Conservation (phyloP, 2,329 filamentous ascomycete species). For the Dactylonectria estremocensis region DNA sequence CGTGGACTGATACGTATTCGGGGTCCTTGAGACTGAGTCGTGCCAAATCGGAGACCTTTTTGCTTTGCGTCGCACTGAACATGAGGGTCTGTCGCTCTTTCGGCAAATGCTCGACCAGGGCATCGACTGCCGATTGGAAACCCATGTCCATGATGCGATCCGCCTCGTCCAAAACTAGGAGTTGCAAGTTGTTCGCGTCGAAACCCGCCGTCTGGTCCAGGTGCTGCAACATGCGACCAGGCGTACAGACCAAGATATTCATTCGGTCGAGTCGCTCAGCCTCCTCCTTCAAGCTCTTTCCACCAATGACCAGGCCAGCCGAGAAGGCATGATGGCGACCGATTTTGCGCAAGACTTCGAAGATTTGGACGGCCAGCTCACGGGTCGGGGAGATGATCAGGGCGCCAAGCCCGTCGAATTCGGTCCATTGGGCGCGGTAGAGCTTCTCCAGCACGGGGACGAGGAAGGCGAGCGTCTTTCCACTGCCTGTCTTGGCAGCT, state of each 20-base stretch:
- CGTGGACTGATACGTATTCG: slow-evolving; percentile 95
- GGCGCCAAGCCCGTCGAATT: slow-evolving; percentile 91
- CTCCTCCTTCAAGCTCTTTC: slow-evolving; percentile 90
- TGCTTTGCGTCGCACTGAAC: slow-evolving; percentile 97
- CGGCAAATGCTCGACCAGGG: slow-evolving; percentile 92
- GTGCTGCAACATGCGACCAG: slow-evolving; percentile 95
- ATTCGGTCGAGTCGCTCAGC: slow-evolving; percentile 87
- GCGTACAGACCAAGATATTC: slow-evolving; percentile 98
- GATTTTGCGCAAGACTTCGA: slow-evolving; percentile 92
- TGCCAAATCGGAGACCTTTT: slow-evolving; percentile 92
- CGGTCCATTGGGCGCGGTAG: slow-evolving; percentile 90
- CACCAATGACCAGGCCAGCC: slow-evolving; percentile 93
- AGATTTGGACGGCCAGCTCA: slow-evolving; percentile 96
- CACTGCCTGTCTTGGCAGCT: slow-evolving; percentile 94
- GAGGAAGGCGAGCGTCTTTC: slow-evolving; percentile 95
- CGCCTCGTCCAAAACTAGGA: slow-evolving; percentile 95
- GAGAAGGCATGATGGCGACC: slow-evolving; percentile 92
- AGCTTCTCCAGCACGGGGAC: slow-evolving; percentile 94
- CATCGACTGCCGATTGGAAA: slow-evolving; percentile 91
- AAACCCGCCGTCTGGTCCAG: slow-evolving; percentile 93
- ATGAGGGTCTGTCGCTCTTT: slow-evolving; percentile 90
- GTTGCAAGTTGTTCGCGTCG: slow-evolving; percentile 90
- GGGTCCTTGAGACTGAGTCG: slow-evolving; percentile 90
- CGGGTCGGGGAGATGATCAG: slow-evolving; percentile 95
- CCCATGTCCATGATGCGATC: slow-evolving; percentile 99